Base-by-base conservation (phyloP, 768 basidiomycete genomes). In the Hortiboletus campestris region DNA sequence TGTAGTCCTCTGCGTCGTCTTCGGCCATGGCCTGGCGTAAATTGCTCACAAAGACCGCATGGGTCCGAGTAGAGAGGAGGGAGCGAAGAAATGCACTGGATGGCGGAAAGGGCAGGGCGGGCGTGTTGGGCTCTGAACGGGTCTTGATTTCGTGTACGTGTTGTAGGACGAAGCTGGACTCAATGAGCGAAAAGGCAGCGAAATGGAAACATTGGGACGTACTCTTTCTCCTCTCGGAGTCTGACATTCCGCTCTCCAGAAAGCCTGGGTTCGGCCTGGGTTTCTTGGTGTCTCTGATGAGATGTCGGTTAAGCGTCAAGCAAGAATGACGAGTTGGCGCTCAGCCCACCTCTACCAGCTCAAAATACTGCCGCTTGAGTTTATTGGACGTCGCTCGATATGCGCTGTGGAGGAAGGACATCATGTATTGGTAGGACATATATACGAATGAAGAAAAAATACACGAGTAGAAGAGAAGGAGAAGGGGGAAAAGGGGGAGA, bases 161-260 rank as follows among this genome's bases (percentile, higher is more conserved):
- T 58, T 85, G 80, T 12, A 84, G 72, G 34, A 86, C 74, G 46
- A 75, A 65, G 52, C 85, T 87, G 60, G 34, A 25, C 31, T 31
- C 16, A n/a, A 38, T 59, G 19, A 56, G 57, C 28, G 49, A 32
- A 3, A 48, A 9, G 46, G 5, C 14, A 16, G 44, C 7, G 45
- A 38, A 50, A 48, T 49, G 39, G 38, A 31, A 11, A 32, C 9
- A 7, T 1, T 17, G 46, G 45, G 39, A 76, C 84, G 56, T 65
- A 88, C 88, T 79, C 78, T 76, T 80, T 72, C 66, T 90, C 86
- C 62, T 83, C 76, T 41, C 80, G 76, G 69, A 84, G 81, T 59
- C 78, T 80, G 49, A 79, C 75, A 62, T 86, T 85, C 31, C 84
- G 81, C 72, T 86, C 84, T 46, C 82, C 82, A 22, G 86, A 84